A percentile compares a stretch with the other conserved stretches of the same genome.
Conservation (phyloP, 1,284 basidiomycete genomes). For the Waitea zeae region DNA sequence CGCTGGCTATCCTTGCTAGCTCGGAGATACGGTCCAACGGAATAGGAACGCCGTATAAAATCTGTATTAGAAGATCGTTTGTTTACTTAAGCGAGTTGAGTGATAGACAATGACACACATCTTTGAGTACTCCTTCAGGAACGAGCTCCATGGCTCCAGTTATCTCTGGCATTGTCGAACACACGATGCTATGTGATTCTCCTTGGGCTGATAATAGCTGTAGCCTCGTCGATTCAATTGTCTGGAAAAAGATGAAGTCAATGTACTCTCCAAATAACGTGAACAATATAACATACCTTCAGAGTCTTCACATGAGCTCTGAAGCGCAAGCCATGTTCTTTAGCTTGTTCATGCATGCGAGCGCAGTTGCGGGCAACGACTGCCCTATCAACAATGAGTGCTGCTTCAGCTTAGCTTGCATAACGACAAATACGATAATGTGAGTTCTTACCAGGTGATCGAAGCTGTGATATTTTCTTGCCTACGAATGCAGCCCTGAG, state of each 20-base stretch:
- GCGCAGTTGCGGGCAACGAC: constrained; percentile 62
- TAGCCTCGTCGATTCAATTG: constrained; percentile 50
- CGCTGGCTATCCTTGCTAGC: constrained; percentile 33
- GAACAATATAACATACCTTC: no score
- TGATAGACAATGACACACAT: constrained; percentile 47
- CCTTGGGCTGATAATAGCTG: constrained; percentile 46
- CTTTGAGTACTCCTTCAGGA: constrained; percentile 52
- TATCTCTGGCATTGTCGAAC: constrained; percentile 66
- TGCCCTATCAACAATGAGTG: constrained; percentile 57
- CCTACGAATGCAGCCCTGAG: constrained; percentile 45
- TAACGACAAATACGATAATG: no score
- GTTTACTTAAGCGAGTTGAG: neutral
- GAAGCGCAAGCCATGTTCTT: no score
- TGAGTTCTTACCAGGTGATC: no score
- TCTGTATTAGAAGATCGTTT: constrained; percentile 25
- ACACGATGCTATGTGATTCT: constrained; percentile 43
- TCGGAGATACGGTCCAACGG: constrained; percentile 57
- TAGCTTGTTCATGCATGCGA: no score
- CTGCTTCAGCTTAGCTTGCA: no score
- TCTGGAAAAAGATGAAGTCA: no score
- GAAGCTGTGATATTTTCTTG: constrained; percentile 34
- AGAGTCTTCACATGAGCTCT: no score
- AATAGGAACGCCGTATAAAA: constrained; percentile 67
- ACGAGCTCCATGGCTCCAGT: constrained; percentile 56
- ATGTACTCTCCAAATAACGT: no score